phyloP scores from a whole-genome alignment of 2,329 filamentous ascomycete genomes.

The Trichoderma aggressivum region DNA sequence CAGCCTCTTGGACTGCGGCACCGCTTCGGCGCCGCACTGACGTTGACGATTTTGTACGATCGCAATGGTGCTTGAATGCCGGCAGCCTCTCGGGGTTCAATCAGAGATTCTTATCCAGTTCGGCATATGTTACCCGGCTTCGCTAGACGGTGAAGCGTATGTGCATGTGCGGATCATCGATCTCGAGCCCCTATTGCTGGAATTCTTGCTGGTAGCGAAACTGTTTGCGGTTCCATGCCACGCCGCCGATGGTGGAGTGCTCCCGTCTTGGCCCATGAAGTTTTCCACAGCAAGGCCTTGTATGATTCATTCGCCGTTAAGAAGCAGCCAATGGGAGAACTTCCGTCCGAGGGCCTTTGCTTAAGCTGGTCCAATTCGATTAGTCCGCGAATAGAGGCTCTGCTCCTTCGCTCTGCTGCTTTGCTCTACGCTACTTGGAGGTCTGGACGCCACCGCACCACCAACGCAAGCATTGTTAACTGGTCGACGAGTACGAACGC shows the following conservation, averaged over 20 bases:
- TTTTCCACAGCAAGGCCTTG: neutral
- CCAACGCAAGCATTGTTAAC: neutral
- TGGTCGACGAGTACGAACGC: slow-evolving; percentile 1
- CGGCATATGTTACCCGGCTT: neutral
- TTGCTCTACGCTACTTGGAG: neutral
- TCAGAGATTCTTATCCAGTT: neutral
- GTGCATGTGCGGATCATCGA: neutral
- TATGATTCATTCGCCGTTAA: neutral
- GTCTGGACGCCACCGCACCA: slow-evolving; percentile 3
- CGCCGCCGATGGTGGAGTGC: neutral
- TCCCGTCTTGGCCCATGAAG: neutral
- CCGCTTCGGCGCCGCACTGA: slow-evolving; percentile 4
- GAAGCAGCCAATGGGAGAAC: neutral
- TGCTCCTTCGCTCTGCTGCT: neutral
- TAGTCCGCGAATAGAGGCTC: neutral
- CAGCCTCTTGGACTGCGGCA: neutral
- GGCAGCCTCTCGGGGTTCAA: neutral
- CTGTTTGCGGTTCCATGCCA: neutral
- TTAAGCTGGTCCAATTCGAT: neutral
- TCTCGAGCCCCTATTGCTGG: neutral
- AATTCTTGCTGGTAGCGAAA: neutral
- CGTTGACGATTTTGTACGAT: neutral
- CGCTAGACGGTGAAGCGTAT: neutral
- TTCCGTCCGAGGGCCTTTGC: neutral
- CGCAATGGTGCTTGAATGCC: neutral